A percentile compares a stretch with the other conserved stretches of the same genome.
Conservation (phyloP, 2,329 filamentous ascomycete genomes). For the Pestalotiopsis sp. region DNA sequence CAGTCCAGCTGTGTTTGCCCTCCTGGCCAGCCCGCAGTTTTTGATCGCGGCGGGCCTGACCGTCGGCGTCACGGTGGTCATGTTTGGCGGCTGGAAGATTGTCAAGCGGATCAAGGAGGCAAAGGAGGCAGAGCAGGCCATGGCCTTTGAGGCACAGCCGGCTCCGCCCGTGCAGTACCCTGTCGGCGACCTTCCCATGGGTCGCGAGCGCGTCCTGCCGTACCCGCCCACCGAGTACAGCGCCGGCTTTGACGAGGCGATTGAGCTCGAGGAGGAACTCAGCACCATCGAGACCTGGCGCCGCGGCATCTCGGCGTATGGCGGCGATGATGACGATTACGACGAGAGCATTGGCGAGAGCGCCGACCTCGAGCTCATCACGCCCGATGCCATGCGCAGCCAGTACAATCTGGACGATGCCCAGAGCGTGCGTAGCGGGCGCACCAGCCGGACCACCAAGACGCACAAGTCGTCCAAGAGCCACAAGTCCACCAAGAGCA, state of each 20-base stretch:
- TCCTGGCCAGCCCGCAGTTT: constrained; percentile 90
- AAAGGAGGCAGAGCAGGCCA: constrained; percentile 25
- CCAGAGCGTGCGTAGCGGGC: constrained; percentile 28
- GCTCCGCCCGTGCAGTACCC: constrained; percentile 25
- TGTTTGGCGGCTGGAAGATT: constrained; percentile 96
- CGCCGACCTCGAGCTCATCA: constrained; percentile 53
- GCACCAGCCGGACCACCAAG: constrained; percentile 31
- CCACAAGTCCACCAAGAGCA: constrained; percentile 23
- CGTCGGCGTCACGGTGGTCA: constrained; percentile 91
- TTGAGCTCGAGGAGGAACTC: constrained; percentile 60
- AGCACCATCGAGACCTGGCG: constrained; percentile 63
- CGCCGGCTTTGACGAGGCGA: constrained; percentile 52
- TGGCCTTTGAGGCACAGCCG: constrained; percentile 29
- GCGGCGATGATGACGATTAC: constrained; percentile 51
- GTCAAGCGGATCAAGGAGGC: constrained; percentile 76
- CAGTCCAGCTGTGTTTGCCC: constrained; percentile 82
- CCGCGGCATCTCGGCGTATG: constrained; percentile 54
- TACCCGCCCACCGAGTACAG: constrained; percentile 21
- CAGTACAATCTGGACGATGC: constrained; percentile 44
- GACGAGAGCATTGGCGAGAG: neutral
- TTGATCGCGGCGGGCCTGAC: constrained; percentile 88
- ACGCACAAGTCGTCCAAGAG: constrained; percentile 33
- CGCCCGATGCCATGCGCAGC: constrained; percentile 49
- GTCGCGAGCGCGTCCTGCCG: neutral
- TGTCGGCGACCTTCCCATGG: constrained; percentile 25